These are phyloP conservation scores for Lactarius akahatsu DNA, from an alignment of 768 basidiomycete genomes.

Conservation along the genomic window DNA sequence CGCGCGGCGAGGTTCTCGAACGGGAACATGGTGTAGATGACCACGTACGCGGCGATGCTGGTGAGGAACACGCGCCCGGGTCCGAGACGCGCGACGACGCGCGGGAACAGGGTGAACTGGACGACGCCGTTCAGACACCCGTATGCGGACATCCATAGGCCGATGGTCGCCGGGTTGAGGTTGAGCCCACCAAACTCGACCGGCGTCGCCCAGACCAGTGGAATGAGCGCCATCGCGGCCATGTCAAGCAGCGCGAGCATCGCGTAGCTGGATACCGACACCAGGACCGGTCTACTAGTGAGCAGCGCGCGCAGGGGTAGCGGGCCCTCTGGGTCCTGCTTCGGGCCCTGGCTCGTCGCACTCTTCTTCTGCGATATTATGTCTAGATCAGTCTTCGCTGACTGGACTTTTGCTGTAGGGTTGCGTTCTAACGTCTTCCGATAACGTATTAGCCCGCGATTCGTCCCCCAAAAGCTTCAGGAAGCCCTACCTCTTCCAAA, in stretches of 20 bases:
- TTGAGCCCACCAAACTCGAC: too few relatives aligned
- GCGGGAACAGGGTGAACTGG: too few relatives aligned
- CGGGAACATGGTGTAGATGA: constrained; percentile 35
- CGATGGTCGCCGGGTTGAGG: too few relatives aligned
- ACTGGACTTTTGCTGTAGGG: neutral
- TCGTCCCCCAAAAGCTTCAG: neutral
- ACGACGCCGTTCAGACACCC: too few relatives aligned
- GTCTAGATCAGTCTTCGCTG: neutral
- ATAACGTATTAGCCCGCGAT: neutral
- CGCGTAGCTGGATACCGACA: too few relatives aligned
- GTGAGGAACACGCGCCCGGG: constrained; percentile 32
- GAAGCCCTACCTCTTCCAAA: constrained; percentile 18
- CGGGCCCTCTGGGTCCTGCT: constrained; percentile 5
- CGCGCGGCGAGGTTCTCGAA: constrained; percentile 21
- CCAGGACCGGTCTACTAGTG: neutral
- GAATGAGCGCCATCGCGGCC: too few relatives aligned
- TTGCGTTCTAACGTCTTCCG: constrained; percentile 6
- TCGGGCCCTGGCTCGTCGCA: neutral
- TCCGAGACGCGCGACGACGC: too few relatives aligned
- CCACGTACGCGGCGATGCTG: constrained; percentile 33
- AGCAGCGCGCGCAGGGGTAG: constrained; percentile 12
- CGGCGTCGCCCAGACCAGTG: too few relatives aligned
- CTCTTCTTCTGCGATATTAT: constrained; percentile 1
- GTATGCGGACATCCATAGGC: too few relatives aligned
- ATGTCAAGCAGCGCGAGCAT: too few relatives aligned